Percentiles rank a stretch among this genome's conserved stretches.
phyloP scores from a whole-genome alignment of 1,139 yeast genomes.

The Diutina scorzettiae region DNA sequence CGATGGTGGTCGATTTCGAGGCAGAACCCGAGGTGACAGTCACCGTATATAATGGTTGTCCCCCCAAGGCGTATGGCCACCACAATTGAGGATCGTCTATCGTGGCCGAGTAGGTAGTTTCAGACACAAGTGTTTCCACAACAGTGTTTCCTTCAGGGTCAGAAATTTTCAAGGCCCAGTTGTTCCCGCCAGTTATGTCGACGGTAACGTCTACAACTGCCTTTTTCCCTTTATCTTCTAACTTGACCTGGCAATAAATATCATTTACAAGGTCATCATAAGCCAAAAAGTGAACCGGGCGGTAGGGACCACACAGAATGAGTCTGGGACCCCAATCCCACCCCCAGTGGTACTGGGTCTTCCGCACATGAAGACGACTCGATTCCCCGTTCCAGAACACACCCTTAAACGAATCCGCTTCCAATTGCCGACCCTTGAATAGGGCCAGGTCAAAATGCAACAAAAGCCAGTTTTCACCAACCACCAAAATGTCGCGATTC shows the following conservation, averaged over 20 bases:
- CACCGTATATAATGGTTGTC: conserved; percentile 21
- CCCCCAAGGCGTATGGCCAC: conserved; percentile 31
- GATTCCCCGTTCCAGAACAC: conserved; percentile 29
- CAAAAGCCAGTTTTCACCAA: conserved; percentile 11
- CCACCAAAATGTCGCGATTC: background rate
- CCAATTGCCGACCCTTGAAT: conserved; percentile 13
- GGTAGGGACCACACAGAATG: conserved; percentile 36
- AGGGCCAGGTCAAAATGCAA: conserved; percentile 16
- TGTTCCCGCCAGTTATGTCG: conserved; percentile 6
- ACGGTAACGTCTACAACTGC: conserved; percentile 15
- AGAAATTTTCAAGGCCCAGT: background rate
- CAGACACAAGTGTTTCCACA: background rate
- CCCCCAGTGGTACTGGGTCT: conserved; percentile 45
- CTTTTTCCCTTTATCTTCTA: conserved; percentile 10
- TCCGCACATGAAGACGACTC: conserved; percentile 30
- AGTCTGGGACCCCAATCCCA: conserved; percentile 50
- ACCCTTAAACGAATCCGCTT: conserved; percentile 13
- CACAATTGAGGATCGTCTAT: conserved; percentile 21
- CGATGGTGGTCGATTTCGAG: conserved; percentile 13
- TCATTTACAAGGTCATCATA: conserved; percentile 10
- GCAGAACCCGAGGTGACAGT: conserved; percentile 9
- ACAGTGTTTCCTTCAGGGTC: background rate
- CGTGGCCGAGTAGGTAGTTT: too few species aligned
- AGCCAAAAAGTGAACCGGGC: conserved; percentile 23
- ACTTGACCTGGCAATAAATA: conserved; percentile 11